Conservation (phyloP, 768 basidiomycete species). For the Nidula microcarpa region DNA sequence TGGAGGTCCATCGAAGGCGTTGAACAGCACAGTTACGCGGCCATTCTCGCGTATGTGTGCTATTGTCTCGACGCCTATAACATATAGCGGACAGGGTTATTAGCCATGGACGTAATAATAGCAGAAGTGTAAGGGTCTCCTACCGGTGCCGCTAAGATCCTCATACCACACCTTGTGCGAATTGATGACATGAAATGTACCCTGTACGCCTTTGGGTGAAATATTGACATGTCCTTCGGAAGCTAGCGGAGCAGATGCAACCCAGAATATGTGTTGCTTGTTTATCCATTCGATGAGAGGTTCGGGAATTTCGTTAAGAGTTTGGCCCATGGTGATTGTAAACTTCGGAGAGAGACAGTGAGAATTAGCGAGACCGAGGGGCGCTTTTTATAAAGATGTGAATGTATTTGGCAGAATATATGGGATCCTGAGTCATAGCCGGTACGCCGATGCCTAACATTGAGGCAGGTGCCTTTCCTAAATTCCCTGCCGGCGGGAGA, state of each 20-base stretch:
- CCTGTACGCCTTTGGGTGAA: constrained; percentile 61
- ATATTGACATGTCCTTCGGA: constrained; percentile 61
- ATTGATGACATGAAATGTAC: constrained; percentile 57
- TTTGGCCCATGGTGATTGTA: constrained; percentile 45
- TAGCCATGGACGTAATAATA: neutral
- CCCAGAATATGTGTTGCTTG: constrained; percentile 69
- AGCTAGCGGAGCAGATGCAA: constrained; percentile 60
- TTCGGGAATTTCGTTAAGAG: constrained; percentile 52
- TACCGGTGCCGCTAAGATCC: constrained; percentile 69
- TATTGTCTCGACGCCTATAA: constrained; percentile 36
- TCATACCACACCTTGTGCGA: constrained; percentile 67
- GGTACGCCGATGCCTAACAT: neutral
- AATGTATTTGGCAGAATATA: too few species aligned
- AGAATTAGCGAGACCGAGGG: neutral
- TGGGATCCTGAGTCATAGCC: too few species aligned
- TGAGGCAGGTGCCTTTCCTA: neutral
- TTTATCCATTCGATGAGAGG: constrained; percentile 53
- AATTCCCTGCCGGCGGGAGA: neutral
- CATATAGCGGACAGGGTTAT: neutral
- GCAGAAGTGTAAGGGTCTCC: constrained; percentile 10
- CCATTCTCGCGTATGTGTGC: constrained; percentile 58
- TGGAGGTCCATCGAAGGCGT: constrained; percentile 59
- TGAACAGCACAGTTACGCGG: constrained; percentile 58
- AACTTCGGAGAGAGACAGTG: neutral
- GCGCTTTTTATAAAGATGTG: too few species aligned